These are phyloP conservation scores for Malania oleifera DNA, from an alignment of 164 flowering plant genomes.

Conservation along the genomic window DNA sequence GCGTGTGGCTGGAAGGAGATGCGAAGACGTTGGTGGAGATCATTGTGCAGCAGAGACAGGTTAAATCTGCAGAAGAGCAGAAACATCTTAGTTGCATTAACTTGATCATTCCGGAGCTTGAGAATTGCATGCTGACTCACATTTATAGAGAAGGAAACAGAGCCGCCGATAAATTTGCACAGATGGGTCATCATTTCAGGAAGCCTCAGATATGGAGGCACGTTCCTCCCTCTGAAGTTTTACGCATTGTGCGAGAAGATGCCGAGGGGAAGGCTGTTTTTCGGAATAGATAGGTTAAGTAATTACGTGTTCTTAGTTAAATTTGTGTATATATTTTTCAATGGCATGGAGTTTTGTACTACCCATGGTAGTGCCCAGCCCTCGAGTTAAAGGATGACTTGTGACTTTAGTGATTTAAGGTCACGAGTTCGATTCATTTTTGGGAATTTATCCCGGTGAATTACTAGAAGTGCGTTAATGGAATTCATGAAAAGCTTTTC, in stretches of 20 bases:
- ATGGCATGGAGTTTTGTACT: too few species aligned
- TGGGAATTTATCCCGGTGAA: too few species aligned
- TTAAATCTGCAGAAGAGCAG: conserved; percentile 31
- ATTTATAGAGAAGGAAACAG: conserved; percentile 67
- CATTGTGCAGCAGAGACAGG: conserved; percentile 23
- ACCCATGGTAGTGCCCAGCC: too few species aligned
- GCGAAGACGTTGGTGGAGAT: conserved; percentile 52
- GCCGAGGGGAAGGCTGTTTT: conserved; percentile 46
- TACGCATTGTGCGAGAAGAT: conserved; percentile 49
- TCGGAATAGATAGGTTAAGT: conserved; percentile 26
- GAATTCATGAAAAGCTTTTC: too few species aligned
- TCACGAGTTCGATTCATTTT: too few species aligned
- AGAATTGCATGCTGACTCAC: conserved; percentile 42
- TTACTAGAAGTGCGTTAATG: too few species aligned
- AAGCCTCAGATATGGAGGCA: conserved; percentile 49
- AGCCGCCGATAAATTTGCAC: conserved; percentile 67
- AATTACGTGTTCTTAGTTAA: too few species aligned
- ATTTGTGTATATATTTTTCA: too few species aligned
- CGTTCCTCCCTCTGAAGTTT: conserved; percentile 45
- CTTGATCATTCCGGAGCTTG: conserved; percentile 40
- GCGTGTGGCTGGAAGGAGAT: conserved; percentile 79
- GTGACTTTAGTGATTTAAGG: too few species aligned
- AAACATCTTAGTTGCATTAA: conserved; percentile 39
- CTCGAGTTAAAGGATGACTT: too few species aligned
- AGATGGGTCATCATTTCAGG: conserved; percentile 42